Evolutionary conservation across 331 rosid genomes (phyloP).

Genomic region (Phaseolus coccineus): DNA sequence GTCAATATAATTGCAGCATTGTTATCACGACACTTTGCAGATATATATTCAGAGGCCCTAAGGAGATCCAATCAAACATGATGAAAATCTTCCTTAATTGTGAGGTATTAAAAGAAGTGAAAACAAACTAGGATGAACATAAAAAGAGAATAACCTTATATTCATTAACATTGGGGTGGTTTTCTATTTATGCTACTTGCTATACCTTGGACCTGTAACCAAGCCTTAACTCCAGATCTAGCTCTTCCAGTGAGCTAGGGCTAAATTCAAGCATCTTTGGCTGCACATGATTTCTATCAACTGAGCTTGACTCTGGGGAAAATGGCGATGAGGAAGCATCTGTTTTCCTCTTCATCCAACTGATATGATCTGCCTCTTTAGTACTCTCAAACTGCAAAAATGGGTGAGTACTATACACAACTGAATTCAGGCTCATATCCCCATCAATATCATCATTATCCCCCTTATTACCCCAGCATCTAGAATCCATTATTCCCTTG

Average conservation of each 20-base stretch:
- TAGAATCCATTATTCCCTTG: slow-evolving; percentile 49
- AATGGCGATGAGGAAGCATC: slow-evolving; percentile 54
- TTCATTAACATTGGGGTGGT: slow-evolving; percentile 41
- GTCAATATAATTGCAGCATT: slow-evolving; percentile 46
- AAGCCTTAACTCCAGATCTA: slow-evolving; percentile 97
- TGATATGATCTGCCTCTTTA: slow-evolving; percentile 43
- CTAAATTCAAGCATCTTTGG: slow-evolving; percentile 53
- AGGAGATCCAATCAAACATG: slow-evolving; percentile 51
- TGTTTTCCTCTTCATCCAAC: slow-evolving; percentile 72
- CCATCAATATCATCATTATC: slow-evolving; percentile 43
- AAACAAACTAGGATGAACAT: slow-evolving; percentile 48
- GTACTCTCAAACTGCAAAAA: slow-evolving; percentile 39
- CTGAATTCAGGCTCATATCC: slow-evolving; percentile 69
- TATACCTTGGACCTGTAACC: slow-evolving; percentile 69
- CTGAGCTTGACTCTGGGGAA: slow-evolving; percentile 54
- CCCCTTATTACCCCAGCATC: slow-evolving; percentile 42
- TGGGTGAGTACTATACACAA: slow-evolving; percentile 53
- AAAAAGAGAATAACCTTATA: slow-evolving; percentile 41
- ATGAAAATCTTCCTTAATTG: slow-evolving; percentile 48
- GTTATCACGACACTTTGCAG: slow-evolving; percentile 56
- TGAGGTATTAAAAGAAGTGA: slow-evolving; percentile 35
- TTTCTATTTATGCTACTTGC: slow-evolving; percentile 52
- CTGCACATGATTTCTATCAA: slow-evolving; percentile 40
- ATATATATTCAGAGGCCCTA: slow-evolving; percentile 31
- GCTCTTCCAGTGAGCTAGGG: slow-evolving; percentile 72